phyloP scores from a whole-genome alignment of 2,329 filamentous ascomycete species.

The Lasiodiplodia sp. region DNA sequence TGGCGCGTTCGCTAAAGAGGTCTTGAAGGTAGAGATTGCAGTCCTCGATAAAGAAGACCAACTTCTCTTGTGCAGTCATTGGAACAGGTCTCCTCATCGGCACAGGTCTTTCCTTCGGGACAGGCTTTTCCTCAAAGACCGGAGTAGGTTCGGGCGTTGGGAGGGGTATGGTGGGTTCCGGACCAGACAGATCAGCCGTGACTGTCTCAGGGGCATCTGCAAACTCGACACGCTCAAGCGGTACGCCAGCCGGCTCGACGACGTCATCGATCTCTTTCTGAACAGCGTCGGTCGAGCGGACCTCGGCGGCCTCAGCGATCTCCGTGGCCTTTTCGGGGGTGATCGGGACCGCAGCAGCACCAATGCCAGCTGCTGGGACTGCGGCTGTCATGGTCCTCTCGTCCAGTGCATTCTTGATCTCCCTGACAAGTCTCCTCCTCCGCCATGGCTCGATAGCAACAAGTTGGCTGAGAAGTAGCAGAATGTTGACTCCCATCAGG shows the following conservation, averaged over 20 bases:
- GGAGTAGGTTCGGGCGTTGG: constrained; percentile 25
- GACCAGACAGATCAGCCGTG: constrained; percentile 9
- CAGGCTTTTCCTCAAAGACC: background rate
- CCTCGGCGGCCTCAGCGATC: background rate
- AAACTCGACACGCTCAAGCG: constrained; percentile 25
- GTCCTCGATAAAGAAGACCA: constrained; percentile 26
- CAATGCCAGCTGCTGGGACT: background rate
- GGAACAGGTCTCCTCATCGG: constrained; percentile 21
- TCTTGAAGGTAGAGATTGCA: constrained; percentile 35
- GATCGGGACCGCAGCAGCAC: background rate
- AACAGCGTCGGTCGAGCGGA: constrained; percentile 15
- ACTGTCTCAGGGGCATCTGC: background rate
- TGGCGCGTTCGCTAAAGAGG: constrained; percentile 52
- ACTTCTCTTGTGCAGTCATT: background rate
- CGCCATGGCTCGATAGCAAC: constrained; percentile 94
- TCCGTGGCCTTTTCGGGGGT: background rate
- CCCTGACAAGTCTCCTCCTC: constrained; percentile 78
- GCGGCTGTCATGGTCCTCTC: constrained; percentile 40
- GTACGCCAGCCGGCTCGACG: constrained; percentile 33
- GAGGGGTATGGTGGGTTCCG: constrained; percentile 21
- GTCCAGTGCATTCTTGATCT: constrained; percentile 59
- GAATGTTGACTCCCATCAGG: constrained; percentile 93
- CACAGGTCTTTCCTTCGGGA: background rate
- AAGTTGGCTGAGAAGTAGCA: constrained; percentile 85
- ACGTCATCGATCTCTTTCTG: constrained; percentile 37